Evolutionary conservation across 2,329 filamentous ascomycete genomes (phyloP).

Genomic region (Neodidymelliopsis sp.): DNA sequence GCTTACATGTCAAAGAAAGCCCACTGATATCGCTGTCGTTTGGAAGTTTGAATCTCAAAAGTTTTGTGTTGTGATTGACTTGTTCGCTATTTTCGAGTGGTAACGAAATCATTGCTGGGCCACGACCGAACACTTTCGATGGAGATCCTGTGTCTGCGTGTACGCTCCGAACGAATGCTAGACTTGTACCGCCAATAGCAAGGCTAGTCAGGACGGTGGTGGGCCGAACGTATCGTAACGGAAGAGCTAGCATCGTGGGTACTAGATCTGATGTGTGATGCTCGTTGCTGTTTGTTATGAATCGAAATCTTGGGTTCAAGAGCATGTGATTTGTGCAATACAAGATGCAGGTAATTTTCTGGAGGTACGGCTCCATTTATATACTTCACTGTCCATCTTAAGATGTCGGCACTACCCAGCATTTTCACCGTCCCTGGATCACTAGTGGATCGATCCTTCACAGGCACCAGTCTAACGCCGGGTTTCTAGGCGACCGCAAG

Average conservation of each 20-base stretch:
- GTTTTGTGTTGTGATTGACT: constrained; percentile 92
- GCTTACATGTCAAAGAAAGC: constrained; percentile 73
- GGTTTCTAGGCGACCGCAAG: background rate
- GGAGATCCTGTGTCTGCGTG: constrained; percentile 20
- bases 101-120: constrained; percentile 80
- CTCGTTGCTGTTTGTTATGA: too few species aligned
- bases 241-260: background rate
- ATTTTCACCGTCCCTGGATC: too few species aligned
- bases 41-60: constrained; percentile 81
- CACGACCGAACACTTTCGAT: constrained; percentile 16
- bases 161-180: background rate
- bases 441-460: too few species aligned
- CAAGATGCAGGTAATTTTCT: too few species aligned
- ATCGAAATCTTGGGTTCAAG: too few species aligned
- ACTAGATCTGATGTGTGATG: too few species aligned
- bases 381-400: background rate
- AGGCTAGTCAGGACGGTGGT: constrained; percentile 1
- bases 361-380: too few species aligned
- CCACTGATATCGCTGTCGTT: constrained; percentile 82
- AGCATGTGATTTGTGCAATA: too few species aligned
- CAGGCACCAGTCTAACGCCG: too few species aligned
- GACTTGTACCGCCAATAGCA: background rate
- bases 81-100: constrained; percentile 77
- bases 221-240: constrained; percentile 1
- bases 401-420: constrained; percentile 1